A percentile compares a stretch with the other conserved stretches of the same genome.
Conservation (phyloP, 345 rosid genomes). For the Arabidopsis thaliana region TAIR10.1 NC_003076.8:13994001-13994500, state of each 20-base stretch:
- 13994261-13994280: background rate
- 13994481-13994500: background rate
- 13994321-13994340: constrained; percentile 6
- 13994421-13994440: background rate
- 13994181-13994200: constrained; percentile 45
- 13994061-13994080: background rate
- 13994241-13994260: background rate
- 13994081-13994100: too few species aligned
- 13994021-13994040: background rate
- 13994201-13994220: constrained; percentile 40
- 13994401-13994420: background rate
- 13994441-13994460: background rate
- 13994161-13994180: constrained; percentile 58
- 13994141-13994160: constrained; percentile 52
- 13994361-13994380: background rate
- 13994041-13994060: constrained; percentile 1
- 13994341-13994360: background rate
- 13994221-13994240: constrained; percentile 42
- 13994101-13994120: too few species aligned
- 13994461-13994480: background rate
- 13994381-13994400: background rate
- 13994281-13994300: background rate
- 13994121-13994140: constrained; percentile 34
- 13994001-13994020: background rate
- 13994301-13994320: background rate